Conservation (phyloP, 2,329 filamentous ascomycete species). For the Botrytis porri region DNA sequence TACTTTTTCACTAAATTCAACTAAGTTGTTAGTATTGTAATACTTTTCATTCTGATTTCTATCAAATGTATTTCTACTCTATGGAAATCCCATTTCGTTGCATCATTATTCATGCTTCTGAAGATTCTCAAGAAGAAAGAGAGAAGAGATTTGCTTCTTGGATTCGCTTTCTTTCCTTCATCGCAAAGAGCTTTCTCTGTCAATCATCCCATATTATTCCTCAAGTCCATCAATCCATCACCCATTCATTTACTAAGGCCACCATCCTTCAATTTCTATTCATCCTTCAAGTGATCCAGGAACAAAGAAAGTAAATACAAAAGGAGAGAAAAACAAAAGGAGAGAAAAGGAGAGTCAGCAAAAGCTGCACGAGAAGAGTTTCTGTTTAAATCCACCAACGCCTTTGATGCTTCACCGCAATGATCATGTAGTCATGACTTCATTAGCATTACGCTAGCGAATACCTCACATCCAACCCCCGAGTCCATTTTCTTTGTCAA, state of each 20-base stretch:
- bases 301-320: neutral
- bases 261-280: neutral
- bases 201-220: neutral
- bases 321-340: neutral
- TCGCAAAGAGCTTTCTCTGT: neutral
- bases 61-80: neutral
- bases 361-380: neutral
- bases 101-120: neutral
- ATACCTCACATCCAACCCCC: neutral
- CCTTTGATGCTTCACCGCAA: neutral
- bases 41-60: neutral
- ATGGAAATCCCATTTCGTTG: neutral
- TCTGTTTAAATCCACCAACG: neutral
- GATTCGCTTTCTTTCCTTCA: neutral
- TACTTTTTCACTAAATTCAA: neutral
- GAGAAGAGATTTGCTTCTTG: neutral
- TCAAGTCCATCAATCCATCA: neutral
- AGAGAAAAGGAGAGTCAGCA: too few relatives aligned
- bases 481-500: neutral
- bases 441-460: neutral
- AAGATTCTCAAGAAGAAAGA: neutral
- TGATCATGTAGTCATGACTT: neutral
- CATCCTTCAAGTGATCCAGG: neutral
- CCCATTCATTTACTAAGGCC: constrained; percentile 40
- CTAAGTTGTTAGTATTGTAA: neutral